Percentiles rank a stretch among this genome's conserved stretches.
Conservation (phyloP, 192 early-diverging fungal species). For the Backusella luteola region DNA sequence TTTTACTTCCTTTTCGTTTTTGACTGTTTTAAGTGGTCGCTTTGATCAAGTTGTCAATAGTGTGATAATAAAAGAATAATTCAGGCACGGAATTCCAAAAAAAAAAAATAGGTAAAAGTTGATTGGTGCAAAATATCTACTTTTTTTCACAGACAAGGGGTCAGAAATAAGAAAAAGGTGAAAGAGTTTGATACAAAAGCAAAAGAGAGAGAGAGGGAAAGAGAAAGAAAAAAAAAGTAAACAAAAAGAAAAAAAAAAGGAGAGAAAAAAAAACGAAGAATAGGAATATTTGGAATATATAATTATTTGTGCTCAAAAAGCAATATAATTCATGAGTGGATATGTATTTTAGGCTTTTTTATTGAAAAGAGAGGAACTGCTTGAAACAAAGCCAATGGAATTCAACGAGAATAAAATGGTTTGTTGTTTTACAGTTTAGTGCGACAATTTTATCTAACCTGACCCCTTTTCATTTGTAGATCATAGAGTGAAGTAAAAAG, state of each 20-base stretch:
- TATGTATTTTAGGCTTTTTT: constrained; percentile 6
- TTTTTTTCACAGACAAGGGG: neutral
- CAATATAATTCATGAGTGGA: constrained; percentile 7
- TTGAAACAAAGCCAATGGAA: constrained; percentile 16
- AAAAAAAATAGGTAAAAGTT: neutral
- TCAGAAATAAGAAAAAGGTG: neutral
- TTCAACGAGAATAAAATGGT: neutral
- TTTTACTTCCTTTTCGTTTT: neutral
- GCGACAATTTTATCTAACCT: constrained; percentile 15
- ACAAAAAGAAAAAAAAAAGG: neutral
- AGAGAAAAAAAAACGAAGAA: neutral
- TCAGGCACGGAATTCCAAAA: constrained; percentile 14
- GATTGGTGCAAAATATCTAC: neutral
- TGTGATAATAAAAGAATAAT: constrained; percentile 3
- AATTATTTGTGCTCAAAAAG: constrained; percentile 15
- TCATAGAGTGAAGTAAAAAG: neutral
- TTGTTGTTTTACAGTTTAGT: constrained; percentile 20
- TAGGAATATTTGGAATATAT: constrained; percentile 6
- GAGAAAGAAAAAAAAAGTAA: neutral
- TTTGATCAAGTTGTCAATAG: neutral
- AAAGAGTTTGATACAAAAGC: neutral
- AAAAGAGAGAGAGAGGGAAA: neutral
- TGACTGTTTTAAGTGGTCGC: neutral
- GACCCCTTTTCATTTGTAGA: constrained; percentile 4
- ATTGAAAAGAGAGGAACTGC: neutral